Evolutionary conservation across 2,329 filamentous ascomycete species (phyloP).

Genomic region (Alternaria atra): DNA sequence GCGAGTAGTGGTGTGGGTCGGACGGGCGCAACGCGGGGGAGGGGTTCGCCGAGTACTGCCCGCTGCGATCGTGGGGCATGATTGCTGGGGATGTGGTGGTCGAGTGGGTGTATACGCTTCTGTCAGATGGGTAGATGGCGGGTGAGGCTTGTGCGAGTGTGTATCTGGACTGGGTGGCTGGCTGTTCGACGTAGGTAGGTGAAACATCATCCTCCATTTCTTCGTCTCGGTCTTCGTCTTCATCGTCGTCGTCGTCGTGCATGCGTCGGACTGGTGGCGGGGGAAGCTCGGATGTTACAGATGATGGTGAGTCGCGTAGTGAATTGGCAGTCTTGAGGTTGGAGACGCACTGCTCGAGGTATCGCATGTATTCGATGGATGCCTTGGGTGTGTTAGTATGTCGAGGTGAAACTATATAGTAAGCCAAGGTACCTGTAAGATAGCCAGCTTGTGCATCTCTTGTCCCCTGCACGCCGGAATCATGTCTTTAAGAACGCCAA

Average conservation of each 20-base stretch:
- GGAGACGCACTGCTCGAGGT: constrained; percentile 86
- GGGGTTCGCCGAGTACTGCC: constrained; percentile 56
- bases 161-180: constrained; percentile 27
- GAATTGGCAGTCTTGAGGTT: constrained; percentile 70
- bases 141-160: constrained; percentile 45
- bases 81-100: constrained; percentile 53
- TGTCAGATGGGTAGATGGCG: constrained; percentile 49
- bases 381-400: constrained; percentile 64
- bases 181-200: constrained; percentile 31
- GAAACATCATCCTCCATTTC: constrained; percentile 52
- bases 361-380: constrained; percentile 94
- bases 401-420: too few species aligned
- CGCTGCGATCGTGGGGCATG: constrained; percentile 51
- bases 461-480: constrained; percentile 92
- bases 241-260: constrained; percentile 54
- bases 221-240: constrained; percentile 61
- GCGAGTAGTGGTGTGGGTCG: constrained; percentile 60
- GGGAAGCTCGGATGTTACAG: constrained; percentile 35
- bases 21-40: constrained; percentile 51
- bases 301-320: constrained; percentile 38
- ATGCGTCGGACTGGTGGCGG: constrained; percentile 25
- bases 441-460: constrained; percentile 98
- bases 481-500: constrained; percentile 90
- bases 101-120: constrained; percentile 44
- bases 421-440: constrained; percentile 75